A percentile compares a stretch with the other conserved stretches of the same genome.
phyloP scores from a whole-genome alignment of 768 basidiomycete species.

The Cubamyces lactineus region DNA sequence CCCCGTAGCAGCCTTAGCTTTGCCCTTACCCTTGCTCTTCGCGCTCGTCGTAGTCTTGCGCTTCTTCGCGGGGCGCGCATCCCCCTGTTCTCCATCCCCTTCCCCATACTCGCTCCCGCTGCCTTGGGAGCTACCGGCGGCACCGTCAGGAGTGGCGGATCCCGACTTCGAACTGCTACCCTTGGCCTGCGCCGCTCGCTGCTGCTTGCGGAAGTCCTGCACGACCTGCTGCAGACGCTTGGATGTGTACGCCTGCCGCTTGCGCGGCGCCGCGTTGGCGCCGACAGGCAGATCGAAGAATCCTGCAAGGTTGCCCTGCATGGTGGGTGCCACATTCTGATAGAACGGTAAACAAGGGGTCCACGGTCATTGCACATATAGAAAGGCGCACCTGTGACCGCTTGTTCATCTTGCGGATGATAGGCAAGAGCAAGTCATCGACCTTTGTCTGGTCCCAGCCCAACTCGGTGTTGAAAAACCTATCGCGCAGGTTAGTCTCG shows the following conservation, averaged over 20 bases:
- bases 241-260: conserved; percentile 80
- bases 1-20: background rate
- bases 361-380: too few species aligned
- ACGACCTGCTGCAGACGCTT: conserved; percentile 88
- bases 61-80: conserved; percentile 37
- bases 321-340: conserved; percentile 66
- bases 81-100: conserved; percentile 30
- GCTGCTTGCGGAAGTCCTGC: conserved; percentile 70
- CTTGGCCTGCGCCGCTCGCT: conserved; percentile 31
- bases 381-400: conserved; percentile 63
- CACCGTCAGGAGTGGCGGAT: conserved; percentile 14
- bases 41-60: conserved; percentile 32
- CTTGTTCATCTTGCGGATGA: conserved; percentile 86
- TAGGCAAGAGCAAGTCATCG: conserved; percentile 88
- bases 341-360: background rate
- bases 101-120: conserved; percentile 15
- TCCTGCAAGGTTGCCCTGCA: conserved; percentile 73
- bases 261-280: conserved; percentile 74
- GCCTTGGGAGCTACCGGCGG: conserved; percentile 33
- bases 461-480: conserved; percentile 57
- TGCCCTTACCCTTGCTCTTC: conserved; percentile 11
- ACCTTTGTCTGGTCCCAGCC: conserved; percentile 83
- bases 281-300: conserved; percentile 73
- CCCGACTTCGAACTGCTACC: background rate
- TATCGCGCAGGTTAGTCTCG: background rate